Evolutionary conservation across 768 basidiomycete species (phyloP), one percentile per base, ranked within the genome.

Genomic region (Kwoniella shandongensis): DNA sequence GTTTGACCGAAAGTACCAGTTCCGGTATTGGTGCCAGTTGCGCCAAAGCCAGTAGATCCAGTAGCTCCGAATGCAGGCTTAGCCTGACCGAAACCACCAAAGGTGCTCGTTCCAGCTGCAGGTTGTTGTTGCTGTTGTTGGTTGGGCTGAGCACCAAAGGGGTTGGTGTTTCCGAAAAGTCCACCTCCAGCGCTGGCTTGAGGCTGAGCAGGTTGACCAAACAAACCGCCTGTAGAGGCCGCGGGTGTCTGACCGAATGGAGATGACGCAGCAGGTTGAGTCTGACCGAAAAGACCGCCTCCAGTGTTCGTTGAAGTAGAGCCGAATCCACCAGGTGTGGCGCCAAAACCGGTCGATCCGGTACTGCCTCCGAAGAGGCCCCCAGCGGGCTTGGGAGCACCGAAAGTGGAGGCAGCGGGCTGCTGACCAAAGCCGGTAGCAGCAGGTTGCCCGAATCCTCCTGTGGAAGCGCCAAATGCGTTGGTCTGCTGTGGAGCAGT

Each of bases 141-240:
- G 57, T 54, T 78, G 76, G 8, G 78, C 76, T 53, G 78, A 76
- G 50, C 56, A 44, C 44, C 44, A 53, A 59, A 57, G 20, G 42
- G 44, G 47, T 47, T 67, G 8, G 61, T 65, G 20, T 50, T 60
- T 35, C 63, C 65, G 46, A 75, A 75, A 11, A 72, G 48, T 18
- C 66, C 66, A 35, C 65, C 67, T 36, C 69, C 64, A 17, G 75
- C 72, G 25, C 75, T 62, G 2, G 74, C 77, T 65, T 18, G 78
- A 63, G 3, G 77, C 70, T 49, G 77, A 44, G 61, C 57, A 54
- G 81, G 72, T 62, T 81, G 80, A 1, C 79, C 72, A 50, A 75
- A 70, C 59, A 78, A 75, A 36, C 84, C 84, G 62, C 85, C 70
- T 12, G 54, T 51, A 29, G 45, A 57, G 25, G 39, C 42, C 2